A percentile compares a stretch with the other conserved stretches of the same genome.
Evolutionary conservation across 2,329 filamentous ascomycete genomes (phyloP).

Genomic region (Mycosphaerelloides madeirae): DNA sequence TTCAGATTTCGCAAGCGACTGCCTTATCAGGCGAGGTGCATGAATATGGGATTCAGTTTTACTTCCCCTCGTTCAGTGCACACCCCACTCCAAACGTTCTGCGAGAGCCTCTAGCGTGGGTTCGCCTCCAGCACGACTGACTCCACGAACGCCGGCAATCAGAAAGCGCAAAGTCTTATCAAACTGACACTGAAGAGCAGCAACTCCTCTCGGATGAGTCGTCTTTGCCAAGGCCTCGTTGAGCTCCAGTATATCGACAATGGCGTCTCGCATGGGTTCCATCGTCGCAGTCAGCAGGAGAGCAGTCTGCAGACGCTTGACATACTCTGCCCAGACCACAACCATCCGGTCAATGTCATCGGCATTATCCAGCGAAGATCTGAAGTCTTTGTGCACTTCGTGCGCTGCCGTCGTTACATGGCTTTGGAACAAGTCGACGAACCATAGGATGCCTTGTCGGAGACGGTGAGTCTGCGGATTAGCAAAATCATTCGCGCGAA

Average conservation of each 20-base stretch:
- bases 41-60: too few species aligned
- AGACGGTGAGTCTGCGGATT: slow-evolving; percentile 47
- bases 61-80: not conserved
- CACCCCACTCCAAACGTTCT: slow-evolving; percentile 62
- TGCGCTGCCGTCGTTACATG: slow-evolving; percentile 71
- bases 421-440: slow-evolving; percentile 66
- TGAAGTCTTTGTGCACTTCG: slow-evolving; percentile 55
- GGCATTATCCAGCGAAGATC: slow-evolving; percentile 53
- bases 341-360: slow-evolving; percentile 80
- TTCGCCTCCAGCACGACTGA: slow-evolving; percentile 69
- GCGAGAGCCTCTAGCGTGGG: slow-evolving; percentile 74
- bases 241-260: slow-evolving; percentile 73
- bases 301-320: slow-evolving; percentile 60
- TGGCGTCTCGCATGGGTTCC: slow-evolving; percentile 63
- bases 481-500: slow-evolving; percentile 6
- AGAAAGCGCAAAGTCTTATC: slow-evolving; percentile 65
- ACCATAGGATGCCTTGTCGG: slow-evolving; percentile 65
- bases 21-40: too few species aligned
- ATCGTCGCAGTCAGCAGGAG: slow-evolving; percentile 66
- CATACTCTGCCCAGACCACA: slow-evolving; percentile 59
- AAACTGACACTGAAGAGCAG: slow-evolving; percentile 59
- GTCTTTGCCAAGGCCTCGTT: slow-evolving; percentile 45
- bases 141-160: slow-evolving; percentile 65
- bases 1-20: too few species aligned
- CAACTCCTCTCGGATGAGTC: slow-evolving; percentile 44